Evolutionary conservation across 441 rosid genomes (phyloP).

Genomic region (Pelargonium citronellum): DNA sequence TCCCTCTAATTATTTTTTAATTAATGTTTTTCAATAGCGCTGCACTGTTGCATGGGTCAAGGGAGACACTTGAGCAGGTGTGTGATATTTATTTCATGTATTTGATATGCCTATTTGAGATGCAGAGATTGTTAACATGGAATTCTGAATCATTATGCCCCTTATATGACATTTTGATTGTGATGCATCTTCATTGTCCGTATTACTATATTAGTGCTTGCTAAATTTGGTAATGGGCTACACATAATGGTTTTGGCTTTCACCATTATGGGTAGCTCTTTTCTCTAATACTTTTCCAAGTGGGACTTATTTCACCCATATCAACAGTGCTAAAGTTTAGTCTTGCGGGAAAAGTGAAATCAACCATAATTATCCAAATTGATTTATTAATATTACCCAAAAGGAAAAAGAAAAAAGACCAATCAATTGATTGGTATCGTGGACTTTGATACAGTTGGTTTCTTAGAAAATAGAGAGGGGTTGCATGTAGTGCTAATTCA

Average conservation of each 20-base stretch:
- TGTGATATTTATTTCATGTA: background rate
- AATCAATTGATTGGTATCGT: background rate
- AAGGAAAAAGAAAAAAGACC: background rate
- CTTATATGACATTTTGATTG: background rate
- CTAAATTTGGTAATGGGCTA: too few relatives aligned
- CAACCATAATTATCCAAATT: background rate
- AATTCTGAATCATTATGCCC: background rate
- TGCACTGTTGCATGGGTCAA: conserved; percentile 77
- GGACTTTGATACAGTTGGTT: background rate
- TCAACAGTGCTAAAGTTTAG: background rate
- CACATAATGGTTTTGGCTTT: too few relatives aligned
- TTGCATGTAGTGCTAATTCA: background rate
- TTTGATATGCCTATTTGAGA: background rate
- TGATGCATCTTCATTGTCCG: background rate
- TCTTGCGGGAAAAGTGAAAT: background rate
- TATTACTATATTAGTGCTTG: too few relatives aligned
- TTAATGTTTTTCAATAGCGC: conserved; percentile 48
- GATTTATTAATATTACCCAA: background rate
- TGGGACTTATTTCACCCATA: too few relatives aligned
- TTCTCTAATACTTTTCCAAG: too few relatives aligned
- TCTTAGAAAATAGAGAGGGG: background rate
- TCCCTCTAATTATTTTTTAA: conserved; percentile 15
- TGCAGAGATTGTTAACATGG: background rate
- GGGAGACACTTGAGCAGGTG: conserved; percentile 83
- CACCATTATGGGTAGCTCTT: too few relatives aligned